phyloP scores from a whole-genome alignment of 2,329 filamentous ascomycete species.

The Pyrenochaeta sp. region DNA sequence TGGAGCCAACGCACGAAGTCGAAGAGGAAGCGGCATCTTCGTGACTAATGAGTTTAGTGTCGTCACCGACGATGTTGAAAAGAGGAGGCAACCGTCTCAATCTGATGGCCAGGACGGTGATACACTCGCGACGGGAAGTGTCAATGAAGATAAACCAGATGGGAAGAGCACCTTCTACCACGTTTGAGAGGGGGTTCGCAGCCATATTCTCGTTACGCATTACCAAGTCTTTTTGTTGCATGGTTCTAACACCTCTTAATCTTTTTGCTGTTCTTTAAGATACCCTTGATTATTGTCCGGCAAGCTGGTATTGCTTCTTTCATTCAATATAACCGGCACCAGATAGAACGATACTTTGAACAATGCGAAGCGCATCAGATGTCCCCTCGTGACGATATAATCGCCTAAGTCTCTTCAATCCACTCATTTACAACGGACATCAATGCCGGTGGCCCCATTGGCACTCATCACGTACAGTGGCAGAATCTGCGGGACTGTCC shows the following conservation, averaged over 20 bases:
- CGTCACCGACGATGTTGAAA: slow-evolving; percentile 14
- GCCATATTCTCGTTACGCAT: background rate
- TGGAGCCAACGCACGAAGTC: slow-evolving; percentile 7
- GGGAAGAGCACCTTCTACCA: slow-evolving; percentile 23
- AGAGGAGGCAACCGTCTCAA: slow-evolving; percentile 12
- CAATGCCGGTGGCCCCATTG: background rate
- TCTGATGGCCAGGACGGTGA: slow-evolving; percentile 13
- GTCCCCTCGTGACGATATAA: background rate
- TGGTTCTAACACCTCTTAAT: background rate
- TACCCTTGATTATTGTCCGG: background rate
- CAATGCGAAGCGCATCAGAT: background rate
- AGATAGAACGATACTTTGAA: background rate
- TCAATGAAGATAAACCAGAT: slow-evolving; percentile 19
- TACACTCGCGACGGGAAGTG: slow-evolving; percentile 12
- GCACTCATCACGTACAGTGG: background rate
- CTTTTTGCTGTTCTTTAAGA: background rate
- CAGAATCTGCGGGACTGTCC: background rate
- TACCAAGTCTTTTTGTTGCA: background rate
- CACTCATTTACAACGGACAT: background rate
- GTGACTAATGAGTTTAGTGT: slow-evolving; percentile 33
- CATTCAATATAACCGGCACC: background rate
- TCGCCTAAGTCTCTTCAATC: background rate
- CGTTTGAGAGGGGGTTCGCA: slow-evolving; percentile 12
- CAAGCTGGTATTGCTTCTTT: background rate
- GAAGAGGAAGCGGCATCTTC: slow-evolving; percentile 24